Base-by-base conservation (phyloP, 345 rosid species). In the Streptanthus diversifolius region DNA sequence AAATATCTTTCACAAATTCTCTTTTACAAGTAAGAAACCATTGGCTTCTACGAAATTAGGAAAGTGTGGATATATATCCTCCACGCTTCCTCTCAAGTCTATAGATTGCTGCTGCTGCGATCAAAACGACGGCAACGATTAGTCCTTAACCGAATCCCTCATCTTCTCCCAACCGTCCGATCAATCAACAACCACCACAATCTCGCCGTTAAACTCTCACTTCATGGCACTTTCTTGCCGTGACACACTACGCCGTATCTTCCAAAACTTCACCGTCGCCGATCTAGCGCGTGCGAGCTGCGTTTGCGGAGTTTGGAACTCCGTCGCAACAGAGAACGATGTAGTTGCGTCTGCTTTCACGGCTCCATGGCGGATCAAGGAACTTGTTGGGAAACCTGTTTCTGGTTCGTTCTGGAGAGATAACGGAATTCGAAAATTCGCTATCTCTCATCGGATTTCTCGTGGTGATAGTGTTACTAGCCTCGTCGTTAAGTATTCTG, bases 401-500 rank as follows among this genome's bases (percentile, higher is more conserved):
- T 86, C 86, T 30, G 52, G 71, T 2, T 51, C 77, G 36, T 93
- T 93, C 77, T 93, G 98, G 97, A 86, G 92, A 66, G 90, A 93
- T 25, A 87, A 78, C 24, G 86, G 88, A 32, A 78, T 93, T 39
- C 75, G 83, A 37, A 90, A 90, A 71, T 89, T 93, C 53, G 91
- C 97, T 3, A 76, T 93, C 63, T 90, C 96, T 30, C 97, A 93
- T 56, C 79, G 82, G 81, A 79, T 93, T 64, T 70, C 39, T 25
- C 83, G 86, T 49, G 91, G 90, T 32, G 93, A 90, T 32, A 79
- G 80, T 44, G 87, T 93, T 3, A 84, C 92, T 1, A 77, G 91
- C 63, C 97, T 90, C 39, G 93, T 97, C 19, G 96, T 89, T 4
- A 93, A 89, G 79, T 93, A 90, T 71, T 89, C 98, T 1, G 93